Base-by-base conservation (phyloP, 2,329 filamentous ascomycete genomes). In the Aspergillus awamori region DNA sequence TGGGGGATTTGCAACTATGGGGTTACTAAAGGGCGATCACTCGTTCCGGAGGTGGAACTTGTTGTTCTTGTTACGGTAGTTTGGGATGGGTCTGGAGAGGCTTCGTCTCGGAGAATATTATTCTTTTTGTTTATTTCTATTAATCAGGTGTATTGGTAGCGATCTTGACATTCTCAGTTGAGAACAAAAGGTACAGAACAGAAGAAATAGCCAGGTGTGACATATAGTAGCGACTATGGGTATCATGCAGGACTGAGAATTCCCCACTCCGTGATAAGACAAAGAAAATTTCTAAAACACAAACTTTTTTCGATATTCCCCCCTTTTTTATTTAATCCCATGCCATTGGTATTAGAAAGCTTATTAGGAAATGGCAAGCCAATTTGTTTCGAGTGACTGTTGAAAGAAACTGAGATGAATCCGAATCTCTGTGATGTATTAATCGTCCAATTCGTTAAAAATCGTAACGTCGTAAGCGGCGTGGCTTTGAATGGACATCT, bases 231-330 rank as follows among this genome's bases (percentile, higher is more conserved):
- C 60, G 33, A 62, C 57, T 57, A 67, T 61, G 66, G 66, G 66
- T 68, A 68, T 68, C 65, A 67, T 64, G 62, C 54, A 63, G 59
- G 59, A 57, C 61, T 57, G 38, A 60, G 41, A 43, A 39, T 51
- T 45, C 58, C 54, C 63, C 57, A 58, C 58, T 61, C 61, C 51
- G 60, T 52, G 55, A 61, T 62, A 59, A 63, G 39, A 62, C 47
- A 15, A 45, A 13, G 33, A 36, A 36, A 13, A 53, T 51, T 47
- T 45, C 30, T 26, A 55, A 47, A 38, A 49, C n/a, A 49, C 5
- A 41, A 57, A 63, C 59, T 61, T 61, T 62, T 61, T 8, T 13
- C 28, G 28, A 30, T 30, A 30, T 8, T 36, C 13, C 33, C 15
- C 15, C 47, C 47, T 13, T 30, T n/a, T 30, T 28, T 33, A 10